Evolutionary conservation across 1,284 basidiomycete species (phyloP).

Genomic region (Austroboletus niveus): DNA sequence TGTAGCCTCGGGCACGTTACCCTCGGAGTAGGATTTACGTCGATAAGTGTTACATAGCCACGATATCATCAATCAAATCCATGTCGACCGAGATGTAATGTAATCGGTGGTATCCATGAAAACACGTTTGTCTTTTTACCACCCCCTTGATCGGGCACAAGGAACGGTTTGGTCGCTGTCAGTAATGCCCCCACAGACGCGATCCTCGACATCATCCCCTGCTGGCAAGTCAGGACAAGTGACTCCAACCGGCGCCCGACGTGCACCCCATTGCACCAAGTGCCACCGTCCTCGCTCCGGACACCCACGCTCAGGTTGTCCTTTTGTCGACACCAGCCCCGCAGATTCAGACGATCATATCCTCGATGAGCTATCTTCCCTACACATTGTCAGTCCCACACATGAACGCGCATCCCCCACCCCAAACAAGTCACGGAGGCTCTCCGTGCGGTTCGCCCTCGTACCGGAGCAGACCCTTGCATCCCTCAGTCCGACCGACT

Average conservation of each 20-base stretch:
- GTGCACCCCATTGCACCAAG: conserved; percentile 48
- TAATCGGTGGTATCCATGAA: too few relatives aligned
- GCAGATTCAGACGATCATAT: conserved; percentile 20
- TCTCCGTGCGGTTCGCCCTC: conserved; percentile 33
- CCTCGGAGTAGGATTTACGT: too few relatives aligned
- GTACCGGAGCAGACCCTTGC: conserved; percentile 33
- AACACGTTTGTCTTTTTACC: too few relatives aligned
- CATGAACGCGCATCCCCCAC: conserved; percentile 3
- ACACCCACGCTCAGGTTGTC: conserved; percentile 59
- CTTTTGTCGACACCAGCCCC: conserved; percentile 31
- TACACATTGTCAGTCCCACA: conserved; percentile 27
- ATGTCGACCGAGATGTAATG: too few relatives aligned
- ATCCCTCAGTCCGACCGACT: conserved; percentile 29
- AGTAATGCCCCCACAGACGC: conserved; percentile 28
- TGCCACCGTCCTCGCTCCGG: conserved; percentile 53
- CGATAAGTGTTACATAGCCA: too few relatives aligned
- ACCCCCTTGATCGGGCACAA: too few relatives aligned
- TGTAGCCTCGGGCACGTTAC: too few relatives aligned
- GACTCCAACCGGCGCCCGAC: conserved; percentile 34
- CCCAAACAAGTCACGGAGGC: conserved; percentile 12
- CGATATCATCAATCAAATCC: too few relatives aligned
- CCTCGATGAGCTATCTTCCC: conserved; percentile 30
- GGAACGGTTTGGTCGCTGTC: too few relatives aligned
- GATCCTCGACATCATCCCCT: conserved; percentile 32
- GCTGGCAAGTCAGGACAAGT: conserved; percentile 8